phyloP scores from a whole-genome alignment of 1,139 yeast species.

The Debaryomycetaceae sp. region DNA sequence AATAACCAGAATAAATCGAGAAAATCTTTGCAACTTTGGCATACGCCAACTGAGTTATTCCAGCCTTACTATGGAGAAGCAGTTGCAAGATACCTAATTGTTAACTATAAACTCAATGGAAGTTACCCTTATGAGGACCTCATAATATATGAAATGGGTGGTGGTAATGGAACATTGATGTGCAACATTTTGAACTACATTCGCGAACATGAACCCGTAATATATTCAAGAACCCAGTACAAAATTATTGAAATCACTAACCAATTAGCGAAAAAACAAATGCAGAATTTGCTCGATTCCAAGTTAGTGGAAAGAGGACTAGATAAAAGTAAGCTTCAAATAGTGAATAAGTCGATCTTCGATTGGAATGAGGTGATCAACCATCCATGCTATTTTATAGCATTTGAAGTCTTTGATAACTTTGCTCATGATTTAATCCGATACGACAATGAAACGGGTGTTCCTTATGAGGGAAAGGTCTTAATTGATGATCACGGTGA shows the following conservation, averaged over 20 bases:
- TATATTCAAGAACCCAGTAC: conserved; percentile 65
- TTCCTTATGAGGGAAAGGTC: conserved; percentile 78
- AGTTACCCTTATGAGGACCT: conserved; percentile 60
- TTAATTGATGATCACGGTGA: conserved; percentile 73
- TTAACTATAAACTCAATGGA: conserved; percentile 65
- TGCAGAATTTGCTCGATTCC: conserved; percentile 31
- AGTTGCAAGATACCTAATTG: conserved; percentile 67
- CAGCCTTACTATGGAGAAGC: conserved; percentile 85
- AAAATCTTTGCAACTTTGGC: conserved; percentile 73
- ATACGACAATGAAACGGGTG: conserved; percentile 65
- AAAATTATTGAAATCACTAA: conserved; percentile 75
- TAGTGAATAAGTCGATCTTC: conserved; percentile 71
- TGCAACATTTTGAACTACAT: conserved; percentile 69
- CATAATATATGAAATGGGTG: conserved; percentile 83
- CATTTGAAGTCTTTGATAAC: conserved; percentile 82
- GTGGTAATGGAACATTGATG: conserved; percentile 89
- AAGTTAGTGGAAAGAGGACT: conserved; percentile 39
- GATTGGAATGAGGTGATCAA: conserved; percentile 65
- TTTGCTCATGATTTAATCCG: conserved; percentile 80
- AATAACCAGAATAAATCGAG: conserved; percentile 17
- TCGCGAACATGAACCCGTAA: conserved; percentile 62
- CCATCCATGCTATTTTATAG: conserved; percentile 77
- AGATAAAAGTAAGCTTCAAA: conserved; percentile 49
- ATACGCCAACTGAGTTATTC: conserved; percentile 84
- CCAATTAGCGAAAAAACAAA: conserved; percentile 65